phyloP scores from a whole-genome alignment of 352 stramenopile genomes.

The Sclerospora graminicola region DNA sequence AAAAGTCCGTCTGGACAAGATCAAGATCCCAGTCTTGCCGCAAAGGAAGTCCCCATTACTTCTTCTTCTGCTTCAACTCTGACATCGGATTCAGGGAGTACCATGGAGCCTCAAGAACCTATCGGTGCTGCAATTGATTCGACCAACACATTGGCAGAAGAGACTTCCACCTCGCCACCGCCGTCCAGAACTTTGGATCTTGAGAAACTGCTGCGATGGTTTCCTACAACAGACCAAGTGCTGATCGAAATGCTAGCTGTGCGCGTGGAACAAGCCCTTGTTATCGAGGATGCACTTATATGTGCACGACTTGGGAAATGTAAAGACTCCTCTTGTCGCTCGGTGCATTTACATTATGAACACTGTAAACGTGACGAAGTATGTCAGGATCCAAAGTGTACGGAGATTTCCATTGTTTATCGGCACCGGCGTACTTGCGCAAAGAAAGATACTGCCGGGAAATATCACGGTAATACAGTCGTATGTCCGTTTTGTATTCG shows the following conservation, averaged over 20 bases:
- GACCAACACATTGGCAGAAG: background rate
- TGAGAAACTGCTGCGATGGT: constrained; percentile 22
- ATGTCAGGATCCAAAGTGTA: constrained; percentile 21
- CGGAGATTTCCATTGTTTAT: constrained; percentile 14
- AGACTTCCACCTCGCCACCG: background rate
- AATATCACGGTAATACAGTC: constrained; percentile 4
- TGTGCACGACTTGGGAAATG: constrained; percentile 27
- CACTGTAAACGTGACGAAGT: constrained; percentile 24
- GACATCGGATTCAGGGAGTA: background rate
- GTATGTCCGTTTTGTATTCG: constrained; percentile 38
- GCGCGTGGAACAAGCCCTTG: constrained; percentile 20
- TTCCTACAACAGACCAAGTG: constrained; percentile 17
- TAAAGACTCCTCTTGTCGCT: constrained; percentile 15
- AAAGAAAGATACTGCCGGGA: constrained; percentile 7
- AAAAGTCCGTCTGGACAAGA: background rate
- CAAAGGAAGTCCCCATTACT: background rate
- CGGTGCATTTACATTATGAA: constrained; percentile 19
- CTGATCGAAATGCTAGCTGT: constrained; percentile 17
- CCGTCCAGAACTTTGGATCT: constrained; percentile 13
- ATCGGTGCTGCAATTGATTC: background rate
- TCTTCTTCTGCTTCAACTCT: background rate
- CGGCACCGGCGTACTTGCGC: constrained; percentile 20
- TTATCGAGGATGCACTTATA: constrained; percentile 30
- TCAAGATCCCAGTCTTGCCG: background rate
- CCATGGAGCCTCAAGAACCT: background rate